Percentiles rank a stretch among this genome's conserved stretches.
Conservation (phyloP, 495 filamentous ascomycete genomes). For the Rostrohypoxylon terebratum region DNA sequence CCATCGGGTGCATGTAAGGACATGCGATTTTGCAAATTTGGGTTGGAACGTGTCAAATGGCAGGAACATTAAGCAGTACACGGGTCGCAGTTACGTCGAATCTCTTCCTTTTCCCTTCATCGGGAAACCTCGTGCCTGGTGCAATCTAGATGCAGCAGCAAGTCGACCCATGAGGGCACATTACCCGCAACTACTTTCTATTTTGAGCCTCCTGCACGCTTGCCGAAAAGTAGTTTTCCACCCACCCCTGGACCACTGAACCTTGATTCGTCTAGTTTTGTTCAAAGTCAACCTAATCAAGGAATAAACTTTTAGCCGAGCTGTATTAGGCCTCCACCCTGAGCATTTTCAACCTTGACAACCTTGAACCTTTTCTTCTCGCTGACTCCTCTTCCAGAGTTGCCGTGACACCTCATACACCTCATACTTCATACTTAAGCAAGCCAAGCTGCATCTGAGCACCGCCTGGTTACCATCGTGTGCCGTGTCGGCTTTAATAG, state of each 20-base stretch:
- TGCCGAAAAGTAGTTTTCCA: conserved; percentile 16
- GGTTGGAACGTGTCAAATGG: conserved; percentile 14
- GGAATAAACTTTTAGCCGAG: conserved; percentile 40
- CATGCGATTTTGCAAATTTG: conserved; percentile 23
- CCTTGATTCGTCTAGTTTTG: conserved; percentile 27
- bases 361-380: neutral
- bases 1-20: neutral
- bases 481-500: neutral
- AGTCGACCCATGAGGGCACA: conserved; percentile 20
- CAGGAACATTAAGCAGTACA: neutral
- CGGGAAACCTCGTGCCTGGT: conserved; percentile 24
- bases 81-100: conserved; percentile 10
- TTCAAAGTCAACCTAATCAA: conserved; percentile 34
- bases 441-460: conserved; percentile 21
- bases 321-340: conserved; percentile 22
- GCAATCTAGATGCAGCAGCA: conserved; percentile 43
- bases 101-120: conserved; percentile 14
- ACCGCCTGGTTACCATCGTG: conserved; percentile 17
- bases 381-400: conserved; percentile 19
- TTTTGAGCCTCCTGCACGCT: conserved; percentile 41
- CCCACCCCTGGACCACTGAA: conserved; percentile 22
- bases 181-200: conserved; percentile 45
- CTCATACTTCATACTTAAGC: conserved; percentile 17
- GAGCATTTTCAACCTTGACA: neutral
- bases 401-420: conserved; percentile 14